Conservation (phyloP, 768 basidiomycete species). For the Boletus rufocinnamomeus region DNA sequence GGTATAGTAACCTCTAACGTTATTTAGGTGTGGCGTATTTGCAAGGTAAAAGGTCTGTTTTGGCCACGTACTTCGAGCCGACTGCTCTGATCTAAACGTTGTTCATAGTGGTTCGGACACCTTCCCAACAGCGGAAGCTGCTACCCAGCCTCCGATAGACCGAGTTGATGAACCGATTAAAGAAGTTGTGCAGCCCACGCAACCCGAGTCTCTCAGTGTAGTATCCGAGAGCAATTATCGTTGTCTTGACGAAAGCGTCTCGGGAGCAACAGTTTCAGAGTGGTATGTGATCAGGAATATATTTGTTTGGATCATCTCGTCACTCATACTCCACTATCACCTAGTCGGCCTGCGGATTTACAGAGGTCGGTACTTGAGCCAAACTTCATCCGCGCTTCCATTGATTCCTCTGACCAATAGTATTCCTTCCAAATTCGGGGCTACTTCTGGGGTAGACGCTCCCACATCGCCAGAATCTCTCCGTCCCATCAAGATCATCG, state of each 20-base stretch:
- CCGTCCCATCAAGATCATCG: constrained; percentile 34
- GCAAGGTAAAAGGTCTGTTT: constrained; percentile 19
- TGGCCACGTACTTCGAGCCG: neutral
- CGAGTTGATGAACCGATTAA: too few species aligned
- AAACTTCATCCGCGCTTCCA: neutral
- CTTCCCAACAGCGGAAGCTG: too few species aligned
- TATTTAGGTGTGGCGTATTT: constrained; percentile 23
- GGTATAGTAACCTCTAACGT: neutral
- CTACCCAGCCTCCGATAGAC: neutral
- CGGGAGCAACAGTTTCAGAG: neutral
- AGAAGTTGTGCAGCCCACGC: neutral
- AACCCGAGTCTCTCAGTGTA: constrained; percentile 20
- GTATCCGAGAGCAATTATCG: constrained; percentile 28
- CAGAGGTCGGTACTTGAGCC: constrained; percentile 17
- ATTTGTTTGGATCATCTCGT: neutral
- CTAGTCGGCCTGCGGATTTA: constrained; percentile 14
- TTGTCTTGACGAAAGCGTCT: constrained; percentile 11
- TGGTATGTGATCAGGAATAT: constrained; percentile 11
- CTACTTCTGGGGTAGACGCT: neutral
- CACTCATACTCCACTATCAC: neutral
- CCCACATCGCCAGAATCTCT: constrained; percentile 11
- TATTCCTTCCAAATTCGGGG: constrained; percentile 22
- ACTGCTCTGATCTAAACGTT: neutral
- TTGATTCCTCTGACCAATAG: constrained; percentile 8
- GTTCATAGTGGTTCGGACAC: constrained; percentile 4